Evolutionary conservation across 805 yeast species (phyloP).

Genomic region (Myxozyma udenii): DNA sequence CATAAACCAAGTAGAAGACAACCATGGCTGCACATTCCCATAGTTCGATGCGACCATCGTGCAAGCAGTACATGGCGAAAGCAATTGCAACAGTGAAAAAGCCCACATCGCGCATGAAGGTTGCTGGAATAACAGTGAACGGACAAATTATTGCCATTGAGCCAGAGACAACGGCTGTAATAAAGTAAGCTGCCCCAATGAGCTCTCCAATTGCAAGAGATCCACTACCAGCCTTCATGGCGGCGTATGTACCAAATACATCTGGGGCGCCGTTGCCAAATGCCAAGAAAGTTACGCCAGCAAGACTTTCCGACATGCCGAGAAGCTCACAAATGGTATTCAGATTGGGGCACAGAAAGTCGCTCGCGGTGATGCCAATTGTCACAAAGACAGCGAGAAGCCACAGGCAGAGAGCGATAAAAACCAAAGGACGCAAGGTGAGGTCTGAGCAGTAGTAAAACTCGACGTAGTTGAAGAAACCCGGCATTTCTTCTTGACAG

Average conservation of each 20-base stretch:
- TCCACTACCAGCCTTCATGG: conserved; percentile 67
- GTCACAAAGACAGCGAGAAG: conserved; percentile 52
- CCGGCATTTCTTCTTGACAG: conserved; percentile 22
- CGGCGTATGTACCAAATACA: conserved; percentile 76
- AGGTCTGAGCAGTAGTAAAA: conserved; percentile 29
- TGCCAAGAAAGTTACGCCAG: conserved; percentile 81
- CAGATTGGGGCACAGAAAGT: conserved; percentile 75
- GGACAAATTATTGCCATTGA: conserved; percentile 68
- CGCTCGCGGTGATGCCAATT: conserved; percentile 78
- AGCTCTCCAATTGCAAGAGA: conserved; percentile 85
- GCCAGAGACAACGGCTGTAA: conserved; percentile 77
- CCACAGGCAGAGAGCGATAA: conserved; percentile 31
- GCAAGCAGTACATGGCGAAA: conserved; percentile 43
- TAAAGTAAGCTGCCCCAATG: conserved; percentile 85
- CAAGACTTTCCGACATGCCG: conserved; percentile 64
- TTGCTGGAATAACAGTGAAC: conserved; percentile 47
- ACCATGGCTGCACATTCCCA: conserved; percentile 60
- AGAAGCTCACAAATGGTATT: conserved; percentile 60
- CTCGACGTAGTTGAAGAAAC: conserved; percentile 28
- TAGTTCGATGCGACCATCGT: conserved; percentile 54
- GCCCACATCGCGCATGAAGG: conserved; percentile 58
- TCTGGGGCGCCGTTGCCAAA: conserved; percentile 94
- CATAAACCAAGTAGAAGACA: conserved; percentile 56
- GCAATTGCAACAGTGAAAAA: conserved; percentile 54
- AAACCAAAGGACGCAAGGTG: conserved; percentile 12